Evolutionary conservation across 139 green algal genomes (phyloP).

Genomic region (Chlamydomonas sphaeroides): DNA sequence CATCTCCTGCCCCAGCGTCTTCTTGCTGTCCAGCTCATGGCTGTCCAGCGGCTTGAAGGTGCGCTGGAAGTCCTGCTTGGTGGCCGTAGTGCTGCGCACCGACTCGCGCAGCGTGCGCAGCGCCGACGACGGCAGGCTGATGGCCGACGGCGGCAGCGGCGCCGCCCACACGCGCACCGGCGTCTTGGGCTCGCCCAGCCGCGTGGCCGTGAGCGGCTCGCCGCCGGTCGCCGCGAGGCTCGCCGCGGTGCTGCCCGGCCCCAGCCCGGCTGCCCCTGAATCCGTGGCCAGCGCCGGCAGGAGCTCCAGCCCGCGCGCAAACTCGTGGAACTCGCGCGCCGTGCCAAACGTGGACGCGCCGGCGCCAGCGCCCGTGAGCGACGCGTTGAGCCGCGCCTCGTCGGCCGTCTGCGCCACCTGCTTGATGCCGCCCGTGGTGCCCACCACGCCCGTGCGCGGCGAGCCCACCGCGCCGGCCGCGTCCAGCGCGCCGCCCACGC

Average conservation of each 20-base stretch:
- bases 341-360: constrained; percentile 16
- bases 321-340: constrained; percentile 19
- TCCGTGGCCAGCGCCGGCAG: constrained; percentile 7
- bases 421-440: constrained; percentile 31
- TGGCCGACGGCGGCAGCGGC: constrained; percentile 40
- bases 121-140: constrained; percentile 39
- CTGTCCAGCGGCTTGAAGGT: constrained; percentile 23
- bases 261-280: neutral
- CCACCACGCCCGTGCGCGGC: neutral
- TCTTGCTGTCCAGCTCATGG: constrained; percentile 41
- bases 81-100: constrained; percentile 30
- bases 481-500: constrained; percentile 20
- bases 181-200: constrained; percentile 21
- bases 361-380: neutral
- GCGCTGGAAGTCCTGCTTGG: constrained; percentile 40
- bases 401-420: neutral
- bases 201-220: neutral
- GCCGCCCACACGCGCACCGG: constrained; percentile 39
- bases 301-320: constrained; percentile 32
- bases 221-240: too few relatives aligned
- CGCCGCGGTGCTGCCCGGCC: neutral
- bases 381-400: constrained; percentile 28
- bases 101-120: constrained; percentile 39
- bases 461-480: neutral
- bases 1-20: constrained; percentile 43